These are phyloP conservation scores for Jaapia argillacea DNA, from an alignment of 768 basidiomycete species.

Conservation along the genomic window DNA sequence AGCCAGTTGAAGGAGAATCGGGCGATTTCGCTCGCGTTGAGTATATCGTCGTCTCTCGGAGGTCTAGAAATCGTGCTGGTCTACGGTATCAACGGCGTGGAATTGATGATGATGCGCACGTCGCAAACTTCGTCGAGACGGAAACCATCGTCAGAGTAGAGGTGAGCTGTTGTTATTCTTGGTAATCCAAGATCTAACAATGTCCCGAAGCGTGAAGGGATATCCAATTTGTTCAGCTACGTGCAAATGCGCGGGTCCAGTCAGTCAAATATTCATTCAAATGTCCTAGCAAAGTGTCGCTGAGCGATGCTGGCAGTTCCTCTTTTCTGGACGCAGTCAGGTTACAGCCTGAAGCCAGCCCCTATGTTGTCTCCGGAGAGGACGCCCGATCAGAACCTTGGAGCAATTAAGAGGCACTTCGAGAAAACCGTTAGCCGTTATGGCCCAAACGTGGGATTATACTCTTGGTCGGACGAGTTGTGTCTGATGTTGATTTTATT, in stretches of 20 bases:
- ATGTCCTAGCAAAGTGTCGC: background rate
- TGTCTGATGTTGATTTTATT: conserved; percentile 3
- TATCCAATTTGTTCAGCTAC: conserved; percentile 75
- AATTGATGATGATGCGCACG: conserved; percentile 86
- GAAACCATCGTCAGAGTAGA: conserved; percentile 81
- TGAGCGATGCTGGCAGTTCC: conserved; percentile 46
- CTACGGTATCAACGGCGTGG: conserved; percentile 92
- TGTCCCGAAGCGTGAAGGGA: conserved; percentile 52
- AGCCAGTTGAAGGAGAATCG: conserved; percentile 28
- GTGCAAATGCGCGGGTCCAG: conserved; percentile 90
- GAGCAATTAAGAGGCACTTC: conserved; percentile 68
- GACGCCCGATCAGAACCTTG: conserved; percentile 62
- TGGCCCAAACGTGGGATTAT: conserved; percentile 63
- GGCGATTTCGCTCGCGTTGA: conserved; percentile 40
- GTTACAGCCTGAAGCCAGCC: conserved; percentile 81
- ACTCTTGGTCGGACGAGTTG: background rate
- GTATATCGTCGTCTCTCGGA: conserved; percentile 75
- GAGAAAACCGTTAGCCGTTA: conserved; percentile 53
- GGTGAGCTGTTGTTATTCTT: conserved; percentile 30
- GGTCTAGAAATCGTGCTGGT: conserved; percentile 85
- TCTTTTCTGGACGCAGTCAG: conserved; percentile 85
- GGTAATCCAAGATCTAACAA: background rate
- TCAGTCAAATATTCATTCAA: conserved; percentile 27
- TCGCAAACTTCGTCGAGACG: conserved; percentile 94
- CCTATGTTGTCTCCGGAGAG: conserved; percentile 68